Base-by-base conservation (phyloP, 768 basidiomycete genomes). In the Phylloporus scabripes region DNA sequence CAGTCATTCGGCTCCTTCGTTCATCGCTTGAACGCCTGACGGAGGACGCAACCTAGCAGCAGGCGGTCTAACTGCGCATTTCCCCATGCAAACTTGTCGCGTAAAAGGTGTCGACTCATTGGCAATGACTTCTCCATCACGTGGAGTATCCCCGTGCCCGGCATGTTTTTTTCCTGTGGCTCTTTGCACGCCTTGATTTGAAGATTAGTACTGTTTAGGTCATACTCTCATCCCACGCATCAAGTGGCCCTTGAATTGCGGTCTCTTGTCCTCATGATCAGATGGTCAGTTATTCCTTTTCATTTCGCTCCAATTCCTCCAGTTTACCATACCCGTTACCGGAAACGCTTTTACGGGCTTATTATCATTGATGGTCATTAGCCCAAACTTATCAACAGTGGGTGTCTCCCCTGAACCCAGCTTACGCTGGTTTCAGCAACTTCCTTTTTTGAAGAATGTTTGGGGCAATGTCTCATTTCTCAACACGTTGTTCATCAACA, bases 401-500 rank as follows among this genome's bases (percentile, higher is more conserved):
- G 20, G 3, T 12, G 10, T 10, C 9, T 21, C 37, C 37, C 37
- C 18, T 38, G 18, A 21, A 21, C 37, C 37, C 37, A 38, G 37
- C 37, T 38, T 5, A 21, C 21, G 20, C 18, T 38, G 34, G 34
- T 36, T 17, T 36, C 34, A 36, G 17, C 9, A 36, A 18, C 34
- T 18, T 36, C 34, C 34, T 8, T 34, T 34, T 17, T 34, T 7
- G n/a, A 34, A 15, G 33, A 34, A 15, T n/a, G 33, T 34, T 34
- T 14, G 5, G 29, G 33, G 33, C 33, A 34, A 34, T 51, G 55
- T 53, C 7, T 65, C 72, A 20, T 51, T 60, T 45, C 75, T 76
- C 1, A 79, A 78, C 53, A 53, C 56, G 4, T 58, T 78, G 9
- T 75, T 76, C 3, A 64, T 65, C 39, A 69, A 71, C 40, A 58